Evolutionary conservation across 441 rosid species (phyloP).

Genomic region (Macaranga tanarius): DNA sequence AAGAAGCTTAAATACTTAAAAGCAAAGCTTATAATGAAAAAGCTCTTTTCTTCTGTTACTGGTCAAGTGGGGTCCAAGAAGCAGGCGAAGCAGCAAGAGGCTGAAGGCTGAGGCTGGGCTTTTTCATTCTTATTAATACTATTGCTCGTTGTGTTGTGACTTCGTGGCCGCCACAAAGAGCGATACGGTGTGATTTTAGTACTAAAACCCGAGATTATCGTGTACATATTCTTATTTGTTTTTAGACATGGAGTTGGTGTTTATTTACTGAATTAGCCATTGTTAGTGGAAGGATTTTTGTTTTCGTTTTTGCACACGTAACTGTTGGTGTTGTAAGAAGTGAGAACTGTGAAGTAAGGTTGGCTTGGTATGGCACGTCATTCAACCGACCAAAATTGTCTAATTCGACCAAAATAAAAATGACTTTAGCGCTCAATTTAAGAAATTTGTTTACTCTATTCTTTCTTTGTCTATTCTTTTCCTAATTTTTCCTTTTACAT

Average conservation of each 20-base stretch:
- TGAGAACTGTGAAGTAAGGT: no score
- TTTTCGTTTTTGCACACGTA: background rate
- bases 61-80: constrained; percentile 57
- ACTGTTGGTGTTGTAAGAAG: background rate
- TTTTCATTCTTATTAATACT: no score
- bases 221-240: background rate
- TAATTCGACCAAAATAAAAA: background rate
- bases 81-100: background rate
- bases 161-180: constrained; percentile 51
- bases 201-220: constrained; percentile 32
- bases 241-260: constrained; percentile 5
- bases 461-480: no score
- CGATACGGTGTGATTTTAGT: constrained; percentile 2
- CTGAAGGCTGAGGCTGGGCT: no score
- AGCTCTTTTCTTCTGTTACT: constrained; percentile 14
- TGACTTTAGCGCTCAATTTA: background rate
- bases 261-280: constrained; percentile 30
- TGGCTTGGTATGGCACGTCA: background rate
- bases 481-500: no score
- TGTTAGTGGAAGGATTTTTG: background rate
- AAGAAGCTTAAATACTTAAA: constrained; percentile 22
- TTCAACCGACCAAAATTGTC: background rate
- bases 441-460: no score
- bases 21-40: constrained; percentile 13
- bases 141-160: constrained; percentile 37